Percentiles rank a stretch among this genome's conserved stretches.
These are phyloP conservation scores for Globisporangium okanoganense DNA, from an alignment of 352 stramenopile genomes.

Conservation along the genomic window DNA sequence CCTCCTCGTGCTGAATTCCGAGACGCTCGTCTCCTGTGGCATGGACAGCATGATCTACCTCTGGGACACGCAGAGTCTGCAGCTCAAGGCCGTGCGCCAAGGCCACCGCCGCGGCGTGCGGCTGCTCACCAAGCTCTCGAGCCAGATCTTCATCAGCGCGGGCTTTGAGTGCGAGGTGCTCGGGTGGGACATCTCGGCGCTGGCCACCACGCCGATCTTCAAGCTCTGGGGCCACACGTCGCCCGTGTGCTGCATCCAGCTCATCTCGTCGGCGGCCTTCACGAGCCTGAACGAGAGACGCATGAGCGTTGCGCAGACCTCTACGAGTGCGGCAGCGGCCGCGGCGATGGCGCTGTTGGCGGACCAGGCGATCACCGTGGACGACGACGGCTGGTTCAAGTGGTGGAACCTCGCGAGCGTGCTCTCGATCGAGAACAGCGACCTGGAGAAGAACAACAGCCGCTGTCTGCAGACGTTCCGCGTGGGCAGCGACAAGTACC, in stretches of 20 bases:
- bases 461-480: conserved; percentile 68
- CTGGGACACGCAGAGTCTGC: conserved; percentile 58
- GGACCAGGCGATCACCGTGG: conserved; percentile 70
- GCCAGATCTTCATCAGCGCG: conserved; percentile 65
- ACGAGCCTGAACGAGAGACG: conserved; percentile 4
- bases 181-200: conserved; percentile 64
- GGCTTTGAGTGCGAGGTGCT: conserved; percentile 77
- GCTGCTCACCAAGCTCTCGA: conserved; percentile 55
- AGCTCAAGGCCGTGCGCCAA: conserved; percentile 39
- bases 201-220: conserved; percentile 63
- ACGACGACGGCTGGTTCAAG: conserved; percentile 82
- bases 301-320: not conserved
- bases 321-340: conserved; percentile 11
- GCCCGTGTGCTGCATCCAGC: conserved; percentile 62
- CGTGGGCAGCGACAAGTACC: conserved; percentile 61
- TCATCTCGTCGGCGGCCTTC: conserved; percentile 40
- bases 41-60: conserved; percentile 78
- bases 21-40: conserved; percentile 63
- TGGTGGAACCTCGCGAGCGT: conserved; percentile 77
- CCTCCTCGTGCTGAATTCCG: conserved; percentile 63
- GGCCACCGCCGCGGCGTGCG: conserved; percentile 64
- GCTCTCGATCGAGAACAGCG: conserved; percentile 57
- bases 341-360: conserved; percentile 27
- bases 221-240: conserved; percentile 61
- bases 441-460: conserved; percentile 46